phyloP scores from a whole-genome alignment of 2,329 filamentous ascomycete species.

The Claviceps sp. region DNA sequence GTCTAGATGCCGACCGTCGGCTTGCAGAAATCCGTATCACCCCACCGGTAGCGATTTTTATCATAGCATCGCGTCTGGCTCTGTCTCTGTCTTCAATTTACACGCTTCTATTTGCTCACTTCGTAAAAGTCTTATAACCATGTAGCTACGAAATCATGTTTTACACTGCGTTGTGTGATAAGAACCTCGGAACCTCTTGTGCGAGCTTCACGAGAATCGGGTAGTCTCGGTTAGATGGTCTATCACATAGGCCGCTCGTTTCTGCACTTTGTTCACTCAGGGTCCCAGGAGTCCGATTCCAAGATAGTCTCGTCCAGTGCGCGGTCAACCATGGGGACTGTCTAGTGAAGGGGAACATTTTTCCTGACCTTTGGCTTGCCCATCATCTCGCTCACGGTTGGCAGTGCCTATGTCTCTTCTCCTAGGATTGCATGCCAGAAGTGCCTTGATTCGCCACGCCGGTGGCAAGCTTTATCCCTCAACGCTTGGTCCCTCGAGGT shows the following conservation, averaged over 20 bases:
- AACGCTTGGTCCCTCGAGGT: slow-evolving; percentile 22
- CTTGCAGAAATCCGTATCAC: too few species aligned
- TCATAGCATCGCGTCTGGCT: slow-evolving; percentile 2
- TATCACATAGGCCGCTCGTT: slow-evolving; percentile 40
- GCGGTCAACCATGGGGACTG: not conserved
- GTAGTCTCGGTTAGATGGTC: slow-evolving; percentile 30
- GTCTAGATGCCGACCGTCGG: too few species aligned
- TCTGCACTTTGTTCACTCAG: slow-evolving; percentile 43
- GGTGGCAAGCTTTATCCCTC: slow-evolving; percentile 31
- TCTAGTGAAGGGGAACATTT: too few species aligned
- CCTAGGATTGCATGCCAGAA: slow-evolving; percentile 36
- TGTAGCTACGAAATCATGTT: not conserved
- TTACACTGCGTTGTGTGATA: slow-evolving; percentile 22
- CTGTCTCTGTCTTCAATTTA: slow-evolving; percentile 7
- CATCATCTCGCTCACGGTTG: slow-evolving; percentile 8
- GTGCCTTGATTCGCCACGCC: slow-evolving; percentile 45
- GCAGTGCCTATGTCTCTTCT: slow-evolving; percentile 39
- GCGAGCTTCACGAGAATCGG: slow-evolving; percentile 32
- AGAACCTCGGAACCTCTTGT: slow-evolving; percentile 15
- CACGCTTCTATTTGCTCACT: not conserved
- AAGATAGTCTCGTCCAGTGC: slow-evolving; percentile 1
- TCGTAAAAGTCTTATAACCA: slow-evolving; percentile 4
- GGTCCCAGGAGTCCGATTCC: slow-evolving; percentile 25
- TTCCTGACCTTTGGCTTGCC: not conserved
- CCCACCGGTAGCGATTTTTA: slow-evolving; percentile 8